Base-by-base conservation (phyloP, 208 protist genomes). In the Wallacemonas collosoma region DNA sequence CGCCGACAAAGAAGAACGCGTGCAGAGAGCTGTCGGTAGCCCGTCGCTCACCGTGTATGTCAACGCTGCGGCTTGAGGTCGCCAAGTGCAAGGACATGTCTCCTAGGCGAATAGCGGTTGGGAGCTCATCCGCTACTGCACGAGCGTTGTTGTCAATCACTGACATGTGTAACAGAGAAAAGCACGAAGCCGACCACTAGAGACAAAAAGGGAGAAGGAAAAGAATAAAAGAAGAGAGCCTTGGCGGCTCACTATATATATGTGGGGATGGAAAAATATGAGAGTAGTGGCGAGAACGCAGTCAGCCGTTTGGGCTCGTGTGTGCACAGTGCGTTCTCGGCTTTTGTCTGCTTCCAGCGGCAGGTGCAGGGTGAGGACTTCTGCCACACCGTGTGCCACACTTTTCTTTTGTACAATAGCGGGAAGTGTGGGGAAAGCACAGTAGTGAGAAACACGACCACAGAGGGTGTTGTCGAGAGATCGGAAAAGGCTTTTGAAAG, bases 1-100 rank as follows among this genome's bases (percentile, higher is more conserved):
- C 88, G 9, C 85, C 88, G 2, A 93, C 88, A 66, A 89, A 87
- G 63, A 73, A 85, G 64, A 86, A 89, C 43, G 61, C 68, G 0
- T 77, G 77, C 4, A 88, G 63, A 17, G 71, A 73, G 36, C 72
- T 70, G 41, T 79, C 82, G 54, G 72, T 69, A 5, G 36, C 64
- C 3, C 64, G 5, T 7, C 51, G 44, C 1, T 69, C 64, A 43
- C 45, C 64, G 47, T 69, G 45, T n/a, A 58, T 58, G 64, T 69
- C 51, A 40, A 69, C 17, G 38, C 64, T 69, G 57, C 64, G 64
- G 26, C 64, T 58, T 3, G 64, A 54, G 4, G 64, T 57, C 3
- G 64, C 64, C 4, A 47, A 40, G 6, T 58, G 45, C 48, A 69
- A 47, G 35, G 8, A 17, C 4, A 69, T 36, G 12, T 47, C 64